phyloP scores from a whole-genome alignment of 805 yeast species.

The Candida caryicola region DNA sequence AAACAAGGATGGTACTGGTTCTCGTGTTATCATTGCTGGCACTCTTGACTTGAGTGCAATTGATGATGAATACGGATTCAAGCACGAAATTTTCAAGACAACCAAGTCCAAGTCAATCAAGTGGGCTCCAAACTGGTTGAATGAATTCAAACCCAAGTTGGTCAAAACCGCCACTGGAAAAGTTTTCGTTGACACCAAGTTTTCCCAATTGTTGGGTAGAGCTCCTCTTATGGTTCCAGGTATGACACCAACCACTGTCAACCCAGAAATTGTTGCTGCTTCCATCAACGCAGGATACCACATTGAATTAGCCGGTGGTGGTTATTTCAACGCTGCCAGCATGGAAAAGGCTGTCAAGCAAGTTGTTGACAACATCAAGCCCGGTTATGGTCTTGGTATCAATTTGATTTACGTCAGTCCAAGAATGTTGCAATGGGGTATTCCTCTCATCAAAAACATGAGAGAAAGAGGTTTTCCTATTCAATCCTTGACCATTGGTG shows the following conservation, averaged over 20 bases:
- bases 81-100: slow-evolving; percentile 87
- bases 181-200: slow-evolving; percentile 87
- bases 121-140: slow-evolving; percentile 88
- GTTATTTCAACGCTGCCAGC: slow-evolving; percentile 73
- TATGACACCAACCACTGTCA: slow-evolving; percentile 98
- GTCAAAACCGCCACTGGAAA: slow-evolving; percentile 70
- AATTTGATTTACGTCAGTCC: slow-evolving; percentile 96
- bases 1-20: slow-evolving; percentile 98
- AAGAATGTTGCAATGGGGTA: slow-evolving; percentile 97
- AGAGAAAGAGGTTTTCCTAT: slow-evolving; percentile 93
- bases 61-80: slow-evolving; percentile 90
- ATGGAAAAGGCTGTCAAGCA: slow-evolving; percentile 75
- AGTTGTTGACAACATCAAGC: slow-evolving; percentile 62
- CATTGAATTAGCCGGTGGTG: slow-evolving; percentile 99
- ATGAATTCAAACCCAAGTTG: slow-evolving; percentile 82
- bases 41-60: slow-evolving; percentile 62
- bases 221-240: slow-evolving; percentile 98
- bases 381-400: slow-evolving; percentile 89
- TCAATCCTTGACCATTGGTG: slow-evolving; percentile 95
- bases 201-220: slow-evolving; percentile 85
- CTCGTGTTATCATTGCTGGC: slow-evolving; percentile 91
- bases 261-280: slow-evolving; percentile 91
- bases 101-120: slow-evolving; percentile 56
- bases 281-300: slow-evolving; percentile 95
- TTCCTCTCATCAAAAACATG: slow-evolving; percentile 86